Conservation (phyloP, 2,329 filamentous ascomycete species). For the Trichoderma sp. region DNA sequence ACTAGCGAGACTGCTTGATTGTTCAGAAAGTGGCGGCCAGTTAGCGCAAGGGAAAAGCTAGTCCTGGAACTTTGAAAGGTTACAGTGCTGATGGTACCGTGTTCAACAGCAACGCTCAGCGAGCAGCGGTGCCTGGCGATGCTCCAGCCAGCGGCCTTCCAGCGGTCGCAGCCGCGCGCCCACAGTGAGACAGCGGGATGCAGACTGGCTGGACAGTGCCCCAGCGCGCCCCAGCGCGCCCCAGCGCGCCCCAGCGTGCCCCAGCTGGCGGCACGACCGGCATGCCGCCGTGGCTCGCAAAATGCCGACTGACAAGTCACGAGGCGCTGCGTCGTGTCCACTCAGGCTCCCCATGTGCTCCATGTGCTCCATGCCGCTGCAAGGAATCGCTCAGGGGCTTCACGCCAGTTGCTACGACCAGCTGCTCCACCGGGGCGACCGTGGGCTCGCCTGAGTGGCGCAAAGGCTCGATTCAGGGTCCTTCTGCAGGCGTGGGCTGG, state of each 20-base stretch:
- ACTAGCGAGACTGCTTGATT: background rate
- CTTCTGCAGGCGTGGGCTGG: slow-evolving; percentile 1
- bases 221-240: background rate
- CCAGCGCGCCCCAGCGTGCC: no score
- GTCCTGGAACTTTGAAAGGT: background rate
- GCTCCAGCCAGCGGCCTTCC: background rate
- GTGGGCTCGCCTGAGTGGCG: background rate
- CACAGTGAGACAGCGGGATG: slow-evolving; percentile 15
- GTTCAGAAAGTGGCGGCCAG: background rate
- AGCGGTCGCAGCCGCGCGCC: background rate
- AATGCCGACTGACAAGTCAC: slow-evolving; percentile 23
- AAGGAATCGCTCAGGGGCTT: slow-evolving; percentile 24
- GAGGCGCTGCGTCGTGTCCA: slow-evolving; percentile 26
- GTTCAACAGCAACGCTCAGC: background rate
- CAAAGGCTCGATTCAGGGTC: slow-evolving; percentile 24
- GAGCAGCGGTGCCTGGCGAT: background rate
- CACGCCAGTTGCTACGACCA: background rate
- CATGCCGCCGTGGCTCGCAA: slow-evolving; percentile 4
- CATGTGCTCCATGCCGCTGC: slow-evolving; percentile 2
- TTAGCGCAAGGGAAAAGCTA: slow-evolving; percentile 5
- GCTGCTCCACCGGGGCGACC: slow-evolving; percentile 8
- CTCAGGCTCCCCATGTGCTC: slow-evolving; percentile 26
- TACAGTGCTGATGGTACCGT: slow-evolving; percentile 25
- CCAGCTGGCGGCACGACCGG: slow-evolving; percentile 18
- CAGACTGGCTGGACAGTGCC: background rate